Evolutionary conservation across 306 rosid species (phyloP), one percentile per base, ranked within the genome.

Genomic region (Crotalaria pallida): DNA sequence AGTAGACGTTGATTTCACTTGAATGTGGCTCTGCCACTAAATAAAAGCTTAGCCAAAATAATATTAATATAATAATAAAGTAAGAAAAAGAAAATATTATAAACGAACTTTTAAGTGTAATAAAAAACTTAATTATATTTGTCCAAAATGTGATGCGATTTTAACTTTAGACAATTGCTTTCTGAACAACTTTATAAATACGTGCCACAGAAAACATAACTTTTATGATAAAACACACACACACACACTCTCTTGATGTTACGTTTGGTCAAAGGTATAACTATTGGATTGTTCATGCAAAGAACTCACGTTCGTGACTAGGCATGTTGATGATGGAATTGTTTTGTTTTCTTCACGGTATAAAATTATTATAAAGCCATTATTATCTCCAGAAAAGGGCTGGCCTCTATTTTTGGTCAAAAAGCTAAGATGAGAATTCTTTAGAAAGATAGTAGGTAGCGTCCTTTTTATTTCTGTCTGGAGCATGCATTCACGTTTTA

Each of bases 341-440:
- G 15, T 67, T 24, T 33, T 4, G 7, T 36, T 67, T 53, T 52
- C 3, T 63, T 11, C 19, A 26, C 7, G 18, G 24, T 36, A 48
- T 34, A 23, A 13, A 67, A 23, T 58, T 40, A 27, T 27, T 29
- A 50, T 22, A 64, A 58, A 57, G 53, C 44, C 53, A 34, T 76
- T 22, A 57, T 80, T 71, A 59, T 76, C 73, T 52, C 64, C 13
- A 19, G 10, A 52, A 53, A 65, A 72, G 76, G 11, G 2, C 0
- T 59, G 55, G 67, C 60, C 78, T 66, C 34, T 71, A 18, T 33
- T 81, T 81, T 47, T 51, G 72, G 77, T 73, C 72, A 73, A 77
- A 75, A 76, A 72, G 74, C 49, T 21, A 76, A 72, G 74, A 49
- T 21, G 0, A 22, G 48, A 27, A 52, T 67, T 77, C 76, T 61